phyloP scores from a whole-genome alignment of 345 rosid species.

The Arabidopsis suecica region DNA sequence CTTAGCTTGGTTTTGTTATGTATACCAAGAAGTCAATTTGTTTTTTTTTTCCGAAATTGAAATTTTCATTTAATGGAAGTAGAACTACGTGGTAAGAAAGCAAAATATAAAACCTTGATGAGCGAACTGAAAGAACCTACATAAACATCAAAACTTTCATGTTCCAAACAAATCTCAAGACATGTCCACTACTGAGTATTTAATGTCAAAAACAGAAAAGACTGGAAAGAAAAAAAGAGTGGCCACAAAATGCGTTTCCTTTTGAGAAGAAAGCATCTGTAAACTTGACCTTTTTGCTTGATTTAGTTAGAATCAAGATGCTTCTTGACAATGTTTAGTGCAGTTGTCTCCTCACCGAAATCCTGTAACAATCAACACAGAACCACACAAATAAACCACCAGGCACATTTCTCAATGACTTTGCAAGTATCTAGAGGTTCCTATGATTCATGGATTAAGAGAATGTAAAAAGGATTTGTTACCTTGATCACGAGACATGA shows the following conservation, averaged over 20 bases:
- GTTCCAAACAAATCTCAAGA: slow-evolving; percentile 30
- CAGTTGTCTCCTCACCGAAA: slow-evolving; percentile 47
- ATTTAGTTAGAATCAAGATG: slow-evolving; percentile 36
- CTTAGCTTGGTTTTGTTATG: slow-evolving; percentile 59
- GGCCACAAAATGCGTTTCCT: slow-evolving; percentile 7
- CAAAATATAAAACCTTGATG: neutral
- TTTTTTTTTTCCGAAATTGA: no score
- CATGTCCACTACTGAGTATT: slow-evolving; percentile 20
- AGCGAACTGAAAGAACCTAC: slow-evolving; percentile 12
- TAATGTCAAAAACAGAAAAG: slow-evolving; percentile 19
- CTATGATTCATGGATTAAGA: neutral
- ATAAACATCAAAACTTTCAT: slow-evolving; percentile 30
- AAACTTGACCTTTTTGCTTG: neutral
- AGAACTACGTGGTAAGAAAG: neutral
- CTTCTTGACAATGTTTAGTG: slow-evolving; percentile 45
- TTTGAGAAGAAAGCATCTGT: slow-evolving; percentile 19
- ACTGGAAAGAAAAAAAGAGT: neutral
- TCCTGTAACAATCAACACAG: slow-evolving; percentile 26
- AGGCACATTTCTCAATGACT: neutral
- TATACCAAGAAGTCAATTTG: no score
- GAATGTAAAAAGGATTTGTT: neutral
- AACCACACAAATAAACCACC: neutral
- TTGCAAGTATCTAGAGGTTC: neutral
- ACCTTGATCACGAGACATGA: slow-evolving; percentile 86
- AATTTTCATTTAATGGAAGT: no score